A percentile compares a stretch with the other conserved stretches of the same genome.
Conservation (phyloP, 768 basidiomycete species). For the Phlegmacium glaucopus region DNA sequence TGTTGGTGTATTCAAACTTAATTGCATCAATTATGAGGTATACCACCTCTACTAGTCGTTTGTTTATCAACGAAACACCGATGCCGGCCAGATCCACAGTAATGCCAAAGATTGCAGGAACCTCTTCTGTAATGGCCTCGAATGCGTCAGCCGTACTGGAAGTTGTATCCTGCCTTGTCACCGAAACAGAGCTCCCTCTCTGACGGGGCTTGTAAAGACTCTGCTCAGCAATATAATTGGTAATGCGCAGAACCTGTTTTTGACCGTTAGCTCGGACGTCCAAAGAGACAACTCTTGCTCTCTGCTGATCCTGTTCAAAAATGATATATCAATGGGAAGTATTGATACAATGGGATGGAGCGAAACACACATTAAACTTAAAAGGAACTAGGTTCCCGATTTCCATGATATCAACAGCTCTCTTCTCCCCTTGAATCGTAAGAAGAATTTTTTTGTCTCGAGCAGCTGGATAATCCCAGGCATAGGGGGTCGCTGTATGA, state of each 20-base stretch:
- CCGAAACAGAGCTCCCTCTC: constrained; percentile 40
- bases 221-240: constrained; percentile 78
- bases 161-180: constrained; percentile 66
- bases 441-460: constrained; percentile 77
- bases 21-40: constrained; percentile 79
- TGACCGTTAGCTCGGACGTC: constrained; percentile 90
- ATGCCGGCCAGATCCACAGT: constrained; percentile 83
- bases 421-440: constrained; percentile 52
- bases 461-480: constrained; percentile 92
- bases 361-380: constrained; percentile 64
- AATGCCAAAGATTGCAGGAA: constrained; percentile 60
- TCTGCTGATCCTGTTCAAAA: constrained; percentile 44
- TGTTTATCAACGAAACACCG: constrained; percentile 89
- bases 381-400: constrained; percentile 91
- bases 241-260: constrained; percentile 82
- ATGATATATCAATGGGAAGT: background rate
- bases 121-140: constrained; percentile 80
- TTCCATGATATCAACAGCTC: constrained; percentile 88
- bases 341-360: background rate
- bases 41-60: constrained; percentile 81
- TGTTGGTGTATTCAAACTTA: constrained; percentile 83
- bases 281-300: constrained; percentile 70
- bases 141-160: constrained; percentile 73
- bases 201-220: constrained; percentile 85
- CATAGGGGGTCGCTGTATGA: constrained; percentile 61